A percentile compares a stretch with the other conserved stretches of the same genome.
phyloP scores from a whole-genome alignment of 805 yeast species.

The Peterozyma xylosa region DNA sequence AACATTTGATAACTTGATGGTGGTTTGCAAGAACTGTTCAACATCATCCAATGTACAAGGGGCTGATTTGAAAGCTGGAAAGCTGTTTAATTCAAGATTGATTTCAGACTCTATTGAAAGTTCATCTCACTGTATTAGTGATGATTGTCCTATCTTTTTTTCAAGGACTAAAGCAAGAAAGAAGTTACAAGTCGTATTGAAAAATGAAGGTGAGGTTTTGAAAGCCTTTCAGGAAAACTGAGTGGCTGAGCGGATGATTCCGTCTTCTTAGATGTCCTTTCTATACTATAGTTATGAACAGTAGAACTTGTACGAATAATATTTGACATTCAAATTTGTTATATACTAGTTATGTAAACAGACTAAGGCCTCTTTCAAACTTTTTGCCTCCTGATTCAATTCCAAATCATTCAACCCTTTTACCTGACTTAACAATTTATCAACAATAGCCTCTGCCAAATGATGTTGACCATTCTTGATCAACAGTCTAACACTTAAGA shows the following conservation, averaged over 20 bases:
- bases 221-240: constrained; percentile 15
- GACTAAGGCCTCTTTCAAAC: constrained; percentile 28
- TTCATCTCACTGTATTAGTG: constrained; percentile 42
- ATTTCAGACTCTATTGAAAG: constrained; percentile 19
- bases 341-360: constrained; percentile 19
- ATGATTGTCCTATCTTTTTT: constrained; percentile 60
- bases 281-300: not conserved
- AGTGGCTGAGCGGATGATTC: too few relatives aligned
- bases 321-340: constrained; percentile 9
- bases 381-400: constrained; percentile 27
- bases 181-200: constrained; percentile 12
- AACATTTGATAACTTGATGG: constrained; percentile 19
- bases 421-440: constrained; percentile 20
- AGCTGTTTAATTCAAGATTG: not conserved
- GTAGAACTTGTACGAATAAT: too few relatives aligned
- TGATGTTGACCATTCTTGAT: constrained; percentile 30
- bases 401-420: constrained; percentile 26
- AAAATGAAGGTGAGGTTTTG: constrained; percentile 11
- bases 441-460: constrained; percentile 27
- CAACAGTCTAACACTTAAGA: constrained; percentile 28
- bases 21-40: constrained; percentile 30
- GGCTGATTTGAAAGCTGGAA: constrained; percentile 4
- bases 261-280: too few relatives aligned
- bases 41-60: constrained; percentile 12
- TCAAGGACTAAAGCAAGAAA: constrained; percentile 36